Percentiles rank a stretch among this genome's conserved stretches.
These are phyloP conservation scores for Fusarium sp. DNA, from an alignment of 2,329 filamentous ascomycete genomes.

Conservation along the genomic window DNA sequence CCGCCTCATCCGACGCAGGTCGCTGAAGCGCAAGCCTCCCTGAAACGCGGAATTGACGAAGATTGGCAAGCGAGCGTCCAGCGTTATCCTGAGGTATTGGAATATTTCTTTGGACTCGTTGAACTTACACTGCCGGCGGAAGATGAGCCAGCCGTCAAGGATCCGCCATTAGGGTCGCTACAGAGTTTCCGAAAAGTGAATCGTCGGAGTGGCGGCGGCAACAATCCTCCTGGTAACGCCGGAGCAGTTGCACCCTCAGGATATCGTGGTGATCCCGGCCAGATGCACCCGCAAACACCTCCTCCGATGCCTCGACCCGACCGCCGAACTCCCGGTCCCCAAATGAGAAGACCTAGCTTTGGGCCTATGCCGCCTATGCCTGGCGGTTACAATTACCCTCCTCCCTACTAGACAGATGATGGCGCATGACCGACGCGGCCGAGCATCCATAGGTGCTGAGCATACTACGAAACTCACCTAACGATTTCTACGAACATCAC, in stretches of 20 bases:
- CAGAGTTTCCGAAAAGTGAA: constrained; percentile 59
- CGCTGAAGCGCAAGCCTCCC: constrained; percentile 69
- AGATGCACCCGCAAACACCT: constrained; percentile 43
- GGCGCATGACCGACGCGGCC: constrained; percentile 15
- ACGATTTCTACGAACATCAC: constrained; percentile 47
- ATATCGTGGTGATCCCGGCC: constrained; percentile 43
- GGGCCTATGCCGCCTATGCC: constrained; percentile 40
- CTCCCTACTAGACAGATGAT: constrained; percentile 27
- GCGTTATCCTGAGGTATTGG: constrained; percentile 82
- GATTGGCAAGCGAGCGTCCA: constrained; percentile 82
- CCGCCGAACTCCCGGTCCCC: constrained; percentile 45
- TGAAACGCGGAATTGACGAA: constrained; percentile 80
- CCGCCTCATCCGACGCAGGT: constrained; percentile 72
- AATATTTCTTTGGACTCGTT: constrained; percentile 81
- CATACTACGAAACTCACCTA: constrained; percentile 33
- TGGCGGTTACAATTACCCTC: constrained; percentile 36
- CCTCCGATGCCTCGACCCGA: constrained; percentile 43
- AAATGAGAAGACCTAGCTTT: constrained; percentile 40
- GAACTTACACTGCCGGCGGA: constrained; percentile 73
- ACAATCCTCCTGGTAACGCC: constrained; percentile 49
- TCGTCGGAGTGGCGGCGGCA: constrained; percentile 53
- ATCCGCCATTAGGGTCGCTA: constrained; percentile 68
- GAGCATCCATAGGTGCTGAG: constrained; percentile 26
- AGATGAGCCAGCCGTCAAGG: constrained; percentile 67
- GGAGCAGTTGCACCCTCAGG: constrained; percentile 42